These are phyloP conservation scores for Monascus ruber DNA, from an alignment of 2,329 filamentous ascomycete genomes.

Conservation along the genomic window DNA sequence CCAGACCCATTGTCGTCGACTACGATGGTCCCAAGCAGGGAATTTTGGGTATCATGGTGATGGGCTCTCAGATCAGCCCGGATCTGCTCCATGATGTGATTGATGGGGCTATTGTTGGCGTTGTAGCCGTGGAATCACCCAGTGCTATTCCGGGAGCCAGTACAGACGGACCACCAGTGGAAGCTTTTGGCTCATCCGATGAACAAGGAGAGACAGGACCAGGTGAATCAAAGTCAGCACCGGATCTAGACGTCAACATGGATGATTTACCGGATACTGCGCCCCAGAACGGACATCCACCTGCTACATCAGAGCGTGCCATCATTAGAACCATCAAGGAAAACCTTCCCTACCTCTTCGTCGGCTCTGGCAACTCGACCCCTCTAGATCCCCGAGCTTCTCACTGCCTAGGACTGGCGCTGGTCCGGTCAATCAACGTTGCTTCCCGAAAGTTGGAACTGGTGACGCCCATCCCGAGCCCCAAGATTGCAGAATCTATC, in stretches of 20 bases:
- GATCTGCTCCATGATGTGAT: conserved; percentile 40
- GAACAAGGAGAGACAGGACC: conserved; percentile 4
- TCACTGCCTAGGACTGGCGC: conserved; percentile 39
- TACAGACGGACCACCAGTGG: background rate
- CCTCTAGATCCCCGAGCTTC: conserved; percentile 38
- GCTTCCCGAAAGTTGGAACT: conserved; percentile 31
- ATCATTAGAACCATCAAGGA: conserved; percentile 33
- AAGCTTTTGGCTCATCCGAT: conserved; percentile 1
- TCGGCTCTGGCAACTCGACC: conserved; percentile 28
- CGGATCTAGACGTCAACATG: conserved; percentile 10
- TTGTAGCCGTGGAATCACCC: conserved; percentile 38
- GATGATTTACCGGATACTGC: conserved; percentile 5
- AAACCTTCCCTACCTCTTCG: conserved; percentile 41
- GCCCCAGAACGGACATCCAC: conserved; percentile 1
- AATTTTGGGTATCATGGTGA: conserved; percentile 41
- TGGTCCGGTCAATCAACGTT: conserved; percentile 32
- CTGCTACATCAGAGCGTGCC: conserved; percentile 4
- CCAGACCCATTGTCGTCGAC: conserved; percentile 38
- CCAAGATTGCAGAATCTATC: conserved; percentile 18
- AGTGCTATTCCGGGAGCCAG: conserved; percentile 15
- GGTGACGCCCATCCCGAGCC: conserved; percentile 36
- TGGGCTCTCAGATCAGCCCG: conserved; percentile 39
- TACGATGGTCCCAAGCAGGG: conserved; percentile 36
- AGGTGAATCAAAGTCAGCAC: conserved; percentile 5
- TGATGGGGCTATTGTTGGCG: conserved; percentile 43